These are phyloP conservation scores for Citrullus mucosospermus DNA, from an alignment of 306 rosid genomes.

Conservation along the genomic window DNA sequence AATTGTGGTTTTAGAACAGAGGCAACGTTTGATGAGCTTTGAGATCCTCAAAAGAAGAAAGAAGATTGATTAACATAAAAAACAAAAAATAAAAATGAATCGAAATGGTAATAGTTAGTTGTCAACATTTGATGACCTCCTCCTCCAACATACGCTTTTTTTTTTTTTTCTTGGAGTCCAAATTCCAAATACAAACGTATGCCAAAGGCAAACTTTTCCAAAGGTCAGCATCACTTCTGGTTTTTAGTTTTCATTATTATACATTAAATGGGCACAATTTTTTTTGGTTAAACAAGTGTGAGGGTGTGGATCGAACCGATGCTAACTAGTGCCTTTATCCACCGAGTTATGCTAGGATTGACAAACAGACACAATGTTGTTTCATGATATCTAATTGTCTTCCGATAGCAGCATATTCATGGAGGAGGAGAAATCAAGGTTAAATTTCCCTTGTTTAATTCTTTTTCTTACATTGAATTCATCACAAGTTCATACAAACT, in stretches of 20 bases:
- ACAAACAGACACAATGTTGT: no score
- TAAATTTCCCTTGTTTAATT: neutral
- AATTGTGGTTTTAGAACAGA: neutral
- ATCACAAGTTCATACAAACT: neutral
- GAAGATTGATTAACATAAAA: neutral
- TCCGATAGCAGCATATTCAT: neutral
- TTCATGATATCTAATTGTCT: neutral
- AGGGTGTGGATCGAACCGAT: neutral
- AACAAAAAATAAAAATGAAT: neutral
- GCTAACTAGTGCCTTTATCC: no score
- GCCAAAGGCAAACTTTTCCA: neutral
- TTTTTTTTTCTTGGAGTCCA: neutral
- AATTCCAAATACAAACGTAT: neutral
- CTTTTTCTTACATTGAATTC: neutral
- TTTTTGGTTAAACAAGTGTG: neutral
- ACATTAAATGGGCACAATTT: neutral
- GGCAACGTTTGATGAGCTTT: neutral
- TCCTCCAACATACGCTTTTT: neutral
- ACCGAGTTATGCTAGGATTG: no score
- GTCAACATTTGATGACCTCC: neutral
- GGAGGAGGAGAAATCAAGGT: neutral
- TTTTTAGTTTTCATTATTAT: neutral
- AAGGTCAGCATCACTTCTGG: neutral
- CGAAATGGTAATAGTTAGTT: neutral
- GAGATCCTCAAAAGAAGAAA: neutral